Evolutionary conservation across 2,329 filamentous ascomycete species (phyloP), one percentile per base, ranked within the genome.

Genomic region (Phialophora tarda): DNA sequence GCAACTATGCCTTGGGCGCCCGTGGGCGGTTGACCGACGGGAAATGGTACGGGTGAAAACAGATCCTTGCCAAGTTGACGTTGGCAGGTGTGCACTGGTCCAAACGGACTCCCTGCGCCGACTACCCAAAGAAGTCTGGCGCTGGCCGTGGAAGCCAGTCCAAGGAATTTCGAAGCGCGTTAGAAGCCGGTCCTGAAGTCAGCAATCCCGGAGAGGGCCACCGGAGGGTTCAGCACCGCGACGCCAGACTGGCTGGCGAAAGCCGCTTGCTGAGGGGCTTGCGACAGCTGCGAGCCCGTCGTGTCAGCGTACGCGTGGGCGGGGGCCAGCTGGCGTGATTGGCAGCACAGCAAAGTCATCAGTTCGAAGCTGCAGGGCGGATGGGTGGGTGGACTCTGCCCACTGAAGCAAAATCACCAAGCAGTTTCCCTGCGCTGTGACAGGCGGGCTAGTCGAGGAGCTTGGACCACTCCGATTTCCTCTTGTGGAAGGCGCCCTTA

Each of bases 1-100:
- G 48, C 53, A 32, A 44, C 6, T 30, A 44, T 44, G 21, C 21
- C 44, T 59, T 44, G 44, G 44, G 34, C 44, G 50, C 26, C 53
- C 8, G 17, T 54, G 30, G 17, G 41, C n/a, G 59, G 59, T 67
- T 69, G 64, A 61, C 68, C 68, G 68, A 60, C 65, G 68, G 68
- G 65, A 70, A 69, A 70, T 60, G 28, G 32, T 21, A 57, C 24
- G 48, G 55, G 51, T 41, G 53, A 32, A 28, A 24, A 28, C 32
- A 54, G 50, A 50, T 51, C 62, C 59, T 23, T 58, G 50, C 34
- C 50, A 48, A 21, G 4, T 55, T 32, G 58, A 64, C 28, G 47
- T 48, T 38, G 57, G 38, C 34, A 48, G 56, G 21, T 26, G n/a
- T 7, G 17, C 12, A 10, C 53, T 4, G 34, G 32, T 32, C 66